These are phyloP conservation scores for Globisporangium nodosum DNA, from an alignment of 352 stramenopile genomes.

Conservation along the genomic window DNA sequence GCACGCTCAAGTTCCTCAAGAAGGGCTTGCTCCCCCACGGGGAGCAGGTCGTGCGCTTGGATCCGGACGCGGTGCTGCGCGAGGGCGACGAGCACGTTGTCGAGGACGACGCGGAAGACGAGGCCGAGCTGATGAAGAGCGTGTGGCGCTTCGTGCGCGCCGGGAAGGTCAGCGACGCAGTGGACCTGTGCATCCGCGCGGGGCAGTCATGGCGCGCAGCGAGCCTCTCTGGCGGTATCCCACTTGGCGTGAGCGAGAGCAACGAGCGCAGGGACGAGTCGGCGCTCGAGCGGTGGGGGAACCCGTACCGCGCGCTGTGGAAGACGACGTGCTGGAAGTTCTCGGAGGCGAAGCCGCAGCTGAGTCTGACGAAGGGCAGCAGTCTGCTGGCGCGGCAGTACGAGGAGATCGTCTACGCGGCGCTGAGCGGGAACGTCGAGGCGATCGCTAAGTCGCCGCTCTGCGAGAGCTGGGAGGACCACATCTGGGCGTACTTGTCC, in stretches of 20 bases:
- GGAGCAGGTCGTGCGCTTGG: slow-evolving; percentile 37
- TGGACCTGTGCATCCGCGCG: slow-evolving; percentile 67
- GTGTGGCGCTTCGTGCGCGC: slow-evolving; percentile 74
- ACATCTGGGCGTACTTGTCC: slow-evolving; percentile 77
- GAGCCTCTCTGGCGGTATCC: slow-evolving; percentile 60
- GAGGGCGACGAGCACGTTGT: slow-evolving; percentile 58
- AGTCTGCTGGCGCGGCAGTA: slow-evolving; percentile 63
- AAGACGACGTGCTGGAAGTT: slow-evolving; percentile 86
- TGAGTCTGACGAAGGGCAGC: slow-evolving; percentile 56
- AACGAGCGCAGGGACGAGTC: slow-evolving; percentile 37
- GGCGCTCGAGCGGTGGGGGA: slow-evolving; percentile 67
- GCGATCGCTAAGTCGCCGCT: slow-evolving; percentile 57
- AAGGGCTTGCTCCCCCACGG: slow-evolving; percentile 29
- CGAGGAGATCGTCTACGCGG: slow-evolving; percentile 76
- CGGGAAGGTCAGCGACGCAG: slow-evolving; percentile 53
- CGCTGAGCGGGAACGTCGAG: slow-evolving; percentile 65
- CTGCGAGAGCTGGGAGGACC: slow-evolving; percentile 82
- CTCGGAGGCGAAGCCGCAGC: slow-evolving; percentile 31
- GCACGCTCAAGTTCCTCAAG: slow-evolving; percentile 57
- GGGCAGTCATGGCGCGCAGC: slow-evolving; percentile 77
- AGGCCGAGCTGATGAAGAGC: slow-evolving; percentile 66
- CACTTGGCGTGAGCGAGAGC: slow-evolving; percentile 47
- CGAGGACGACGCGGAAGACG: slow-evolving; percentile 76
- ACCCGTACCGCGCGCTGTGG: slow-evolving; percentile 77
- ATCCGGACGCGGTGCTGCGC: slow-evolving; percentile 64